Evolutionary conservation across 805 yeast species (phyloP).

Genomic region (Lipomyces orientalis): DNA sequence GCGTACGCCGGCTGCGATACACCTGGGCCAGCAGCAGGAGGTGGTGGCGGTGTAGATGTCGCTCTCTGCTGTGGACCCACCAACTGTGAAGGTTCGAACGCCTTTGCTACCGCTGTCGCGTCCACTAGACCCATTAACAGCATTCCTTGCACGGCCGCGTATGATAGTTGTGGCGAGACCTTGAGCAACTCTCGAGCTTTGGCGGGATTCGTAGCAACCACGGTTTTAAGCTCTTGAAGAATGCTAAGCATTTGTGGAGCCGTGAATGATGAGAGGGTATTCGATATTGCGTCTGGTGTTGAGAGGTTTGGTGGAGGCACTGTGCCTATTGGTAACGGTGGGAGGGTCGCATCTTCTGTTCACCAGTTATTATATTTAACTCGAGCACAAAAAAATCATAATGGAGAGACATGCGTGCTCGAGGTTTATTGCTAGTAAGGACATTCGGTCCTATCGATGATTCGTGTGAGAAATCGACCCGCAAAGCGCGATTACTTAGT

Average conservation of each 20-base stretch:
- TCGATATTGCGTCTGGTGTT: constrained; percentile 54
- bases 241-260: constrained; percentile 55
- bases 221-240: constrained; percentile 61
- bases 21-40: constrained; percentile 17
- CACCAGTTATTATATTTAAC: neutral
- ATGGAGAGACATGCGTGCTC: constrained; percentile 8
- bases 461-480: constrained; percentile 76
- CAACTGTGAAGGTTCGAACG: constrained; percentile 37
- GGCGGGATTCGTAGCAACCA: constrained; percentile 62
- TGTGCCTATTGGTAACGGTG: constrained; percentile 63
- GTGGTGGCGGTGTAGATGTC: constrained; percentile 25
- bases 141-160: constrained; percentile 79
- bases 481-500: constrained; percentile 71
- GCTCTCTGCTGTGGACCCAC: constrained; percentile 25
- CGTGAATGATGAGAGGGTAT: constrained; percentile 55
- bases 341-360: constrained; percentile 42
- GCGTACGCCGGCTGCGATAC: constrained; percentile 17
- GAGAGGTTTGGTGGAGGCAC: constrained; percentile 48
- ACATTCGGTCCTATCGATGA: constrained; percentile 44
- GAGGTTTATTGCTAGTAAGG: constrained; percentile 8
- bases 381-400: constrained; percentile 12
- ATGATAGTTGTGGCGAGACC: constrained; percentile 80
- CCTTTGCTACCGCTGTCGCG: constrained; percentile 40
- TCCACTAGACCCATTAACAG: constrained; percentile 49
- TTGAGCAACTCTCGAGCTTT: constrained; percentile 64